These are phyloP conservation scores for Hanseniaspora lachancei DNA, from an alignment of 805 yeast species.

Conservation along the genomic window DNA sequence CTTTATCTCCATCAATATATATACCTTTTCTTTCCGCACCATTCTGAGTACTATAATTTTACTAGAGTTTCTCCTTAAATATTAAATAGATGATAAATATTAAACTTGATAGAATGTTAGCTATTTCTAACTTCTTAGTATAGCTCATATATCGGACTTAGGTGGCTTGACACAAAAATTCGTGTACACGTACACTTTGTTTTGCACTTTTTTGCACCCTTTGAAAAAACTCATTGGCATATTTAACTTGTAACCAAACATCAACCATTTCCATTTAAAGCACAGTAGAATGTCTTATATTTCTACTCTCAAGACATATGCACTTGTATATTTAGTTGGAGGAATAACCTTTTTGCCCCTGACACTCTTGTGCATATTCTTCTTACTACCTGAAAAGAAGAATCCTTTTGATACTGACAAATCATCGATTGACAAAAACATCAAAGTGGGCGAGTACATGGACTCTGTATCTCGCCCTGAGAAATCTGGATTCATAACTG, in stretches of 20 bases:
- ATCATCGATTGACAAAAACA: constrained; percentile 23
- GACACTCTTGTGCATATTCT: constrained; percentile 30
- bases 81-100: no score
- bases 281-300: neutral
- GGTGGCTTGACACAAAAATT: no score
- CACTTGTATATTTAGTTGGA: constrained; percentile 52
- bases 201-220: neutral
- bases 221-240: neutral
- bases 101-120: no score
- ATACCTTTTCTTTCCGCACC: no score
- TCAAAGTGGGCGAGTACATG: constrained; percentile 53
- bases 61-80: no score
- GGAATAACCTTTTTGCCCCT: constrained; percentile 72
- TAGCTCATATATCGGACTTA: no score
- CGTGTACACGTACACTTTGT: neutral
- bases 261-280: neutral
- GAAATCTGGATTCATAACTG: constrained; percentile 64
- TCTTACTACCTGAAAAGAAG: constrained; percentile 24
- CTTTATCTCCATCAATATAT: no score
- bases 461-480: constrained; percentile 47
- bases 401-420: constrained; percentile 20
- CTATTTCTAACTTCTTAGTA: no score
- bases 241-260: neutral
- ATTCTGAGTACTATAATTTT: no score
- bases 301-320: neutral